Evolutionary conservation across 2,329 filamentous ascomycete genomes (phyloP).

Genomic region (Trichoderma polysporum): DNA sequence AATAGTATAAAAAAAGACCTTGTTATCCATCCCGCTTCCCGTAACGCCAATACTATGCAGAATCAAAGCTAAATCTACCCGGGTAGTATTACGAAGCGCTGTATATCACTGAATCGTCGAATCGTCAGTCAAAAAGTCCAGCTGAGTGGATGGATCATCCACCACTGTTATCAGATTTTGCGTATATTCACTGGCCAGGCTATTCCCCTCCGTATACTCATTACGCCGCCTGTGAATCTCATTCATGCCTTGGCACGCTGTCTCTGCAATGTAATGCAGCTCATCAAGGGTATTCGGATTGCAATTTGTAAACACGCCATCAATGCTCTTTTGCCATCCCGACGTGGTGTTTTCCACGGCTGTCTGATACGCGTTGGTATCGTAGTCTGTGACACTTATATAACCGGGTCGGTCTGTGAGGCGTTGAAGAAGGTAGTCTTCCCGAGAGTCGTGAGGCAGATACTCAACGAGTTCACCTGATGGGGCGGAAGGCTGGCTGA

Average conservation of each 20-base stretch:
- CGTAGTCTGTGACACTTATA: constrained; percentile 35
- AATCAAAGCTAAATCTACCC: not conserved
- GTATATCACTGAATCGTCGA: not conserved
- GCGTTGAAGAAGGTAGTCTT: constrained; percentile 29
- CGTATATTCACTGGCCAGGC: constrained; percentile 34
- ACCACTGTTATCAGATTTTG: constrained; percentile 30
- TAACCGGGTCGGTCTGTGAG: constrained; percentile 31
- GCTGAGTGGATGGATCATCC: constrained; percentile 19
- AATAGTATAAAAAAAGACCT: not conserved
- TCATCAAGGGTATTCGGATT: constrained; percentile 45
- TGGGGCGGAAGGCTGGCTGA: constrained; percentile 38
- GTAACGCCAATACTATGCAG: not conserved
- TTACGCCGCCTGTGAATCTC: constrained; percentile 40
- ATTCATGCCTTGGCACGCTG: constrained; percentile 44
- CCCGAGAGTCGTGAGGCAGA: constrained; percentile 30
- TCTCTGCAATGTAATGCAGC: constrained; percentile 46
- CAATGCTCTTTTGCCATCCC: constrained; percentile 44
- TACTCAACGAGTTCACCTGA: constrained; percentile 38
- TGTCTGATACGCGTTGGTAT: constrained; percentile 38
- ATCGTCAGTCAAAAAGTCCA: constrained; percentile 12
- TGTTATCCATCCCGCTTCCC: not conserved
- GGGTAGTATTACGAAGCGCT: not conserved
- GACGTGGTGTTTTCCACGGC: constrained; percentile 43
- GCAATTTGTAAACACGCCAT: constrained; percentile 45
- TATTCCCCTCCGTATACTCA: constrained; percentile 32